These are phyloP conservation scores for Ustilago cynodontis DNA, from an alignment of 1,284 basidiomycete genomes.

Conservation along the genomic window DNA sequence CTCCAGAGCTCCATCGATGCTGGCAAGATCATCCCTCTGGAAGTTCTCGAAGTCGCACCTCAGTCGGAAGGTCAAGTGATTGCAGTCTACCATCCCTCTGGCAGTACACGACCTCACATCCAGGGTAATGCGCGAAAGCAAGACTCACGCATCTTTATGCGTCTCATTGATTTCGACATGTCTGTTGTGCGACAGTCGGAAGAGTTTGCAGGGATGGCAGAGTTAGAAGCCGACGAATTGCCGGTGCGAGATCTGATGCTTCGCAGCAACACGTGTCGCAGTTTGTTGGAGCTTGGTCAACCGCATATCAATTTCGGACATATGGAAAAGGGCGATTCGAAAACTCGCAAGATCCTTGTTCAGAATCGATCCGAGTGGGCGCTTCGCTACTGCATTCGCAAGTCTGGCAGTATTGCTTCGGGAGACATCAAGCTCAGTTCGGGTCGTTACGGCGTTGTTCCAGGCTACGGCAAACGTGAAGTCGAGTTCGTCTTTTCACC, in stretches of 20 bases:
- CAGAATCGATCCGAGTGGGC: constrained; percentile 72
- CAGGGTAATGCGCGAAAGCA: constrained; percentile 72
- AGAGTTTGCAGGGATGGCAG: constrained; percentile 63
- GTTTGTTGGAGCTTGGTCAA: constrained; percentile 73
- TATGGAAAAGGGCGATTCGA: constrained; percentile 73
- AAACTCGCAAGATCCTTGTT: constrained; percentile 73
- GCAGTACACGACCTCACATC: constrained; percentile 72
- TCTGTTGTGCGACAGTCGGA: constrained; percentile 48
- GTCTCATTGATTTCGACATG: constrained; percentile 72
- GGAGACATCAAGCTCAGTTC: constrained; percentile 73
- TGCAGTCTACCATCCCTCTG: constrained; percentile 72
- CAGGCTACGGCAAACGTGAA: constrained; percentile 73
- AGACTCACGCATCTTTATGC: constrained; percentile 73
- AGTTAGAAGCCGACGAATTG: constrained; percentile 69
- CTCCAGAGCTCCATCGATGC: constrained; percentile 70
- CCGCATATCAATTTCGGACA: constrained; percentile 74
- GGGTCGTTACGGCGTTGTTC: constrained; percentile 73
- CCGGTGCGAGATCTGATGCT: constrained; percentile 73
- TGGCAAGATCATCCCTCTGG: constrained; percentile 70
- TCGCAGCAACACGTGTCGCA: constrained; percentile 71
- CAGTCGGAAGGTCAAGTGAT: constrained; percentile 70
- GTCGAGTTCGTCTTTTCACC: constrained; percentile 71
- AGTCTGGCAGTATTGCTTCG: constrained; percentile 73
- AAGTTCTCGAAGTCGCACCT: constrained; percentile 69
- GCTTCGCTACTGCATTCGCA: constrained; percentile 72